Evolutionary conservation across 352 stramenopile genomes (phyloP).

Genomic region (Blastocystis sp.): DNA sequence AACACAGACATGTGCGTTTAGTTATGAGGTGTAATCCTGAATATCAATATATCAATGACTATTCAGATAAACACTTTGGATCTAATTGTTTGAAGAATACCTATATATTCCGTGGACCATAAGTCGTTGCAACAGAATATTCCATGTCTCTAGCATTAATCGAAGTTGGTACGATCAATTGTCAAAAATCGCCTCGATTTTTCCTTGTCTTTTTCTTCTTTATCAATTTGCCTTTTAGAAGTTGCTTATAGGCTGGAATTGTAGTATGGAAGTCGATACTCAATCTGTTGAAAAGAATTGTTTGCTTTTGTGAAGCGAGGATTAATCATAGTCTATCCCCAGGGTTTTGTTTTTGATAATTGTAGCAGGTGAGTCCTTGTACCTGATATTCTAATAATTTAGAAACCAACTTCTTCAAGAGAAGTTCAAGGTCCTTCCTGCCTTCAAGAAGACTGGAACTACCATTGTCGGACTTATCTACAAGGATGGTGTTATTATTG

Average conservation of each 20-base stretch:
- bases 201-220: constrained; percentile 45
- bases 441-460: constrained; percentile 62
- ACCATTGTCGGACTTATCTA: constrained; percentile 59
- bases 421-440: constrained; percentile 13
- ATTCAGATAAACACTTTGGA: too few relatives aligned
- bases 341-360: constrained; percentile 61
- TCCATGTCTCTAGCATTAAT: too few relatives aligned
- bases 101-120: too few relatives aligned
- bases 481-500: constrained; percentile 60
- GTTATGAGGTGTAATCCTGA: too few relatives aligned
- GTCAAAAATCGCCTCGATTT: constrained; percentile 26
- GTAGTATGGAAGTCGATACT: constrained; percentile 37
- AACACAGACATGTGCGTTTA: too few relatives aligned
- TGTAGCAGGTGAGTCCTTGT: not conserved
- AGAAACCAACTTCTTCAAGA: constrained; percentile 58
- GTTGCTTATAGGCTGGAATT: not conserved
- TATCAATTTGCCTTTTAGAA: not conserved
- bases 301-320: not conserved
- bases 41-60: too few relatives aligned
- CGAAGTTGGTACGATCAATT: not conserved
- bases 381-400: not conserved
- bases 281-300: constrained; percentile 61
- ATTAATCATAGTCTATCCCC: constrained; percentile 55
- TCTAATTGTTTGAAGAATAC: too few relatives aligned
- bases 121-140: too few relatives aligned